phyloP scores from a whole-genome alignment of 495 filamentous ascomycete species.

The Mytilinidion resinicola region DNA sequence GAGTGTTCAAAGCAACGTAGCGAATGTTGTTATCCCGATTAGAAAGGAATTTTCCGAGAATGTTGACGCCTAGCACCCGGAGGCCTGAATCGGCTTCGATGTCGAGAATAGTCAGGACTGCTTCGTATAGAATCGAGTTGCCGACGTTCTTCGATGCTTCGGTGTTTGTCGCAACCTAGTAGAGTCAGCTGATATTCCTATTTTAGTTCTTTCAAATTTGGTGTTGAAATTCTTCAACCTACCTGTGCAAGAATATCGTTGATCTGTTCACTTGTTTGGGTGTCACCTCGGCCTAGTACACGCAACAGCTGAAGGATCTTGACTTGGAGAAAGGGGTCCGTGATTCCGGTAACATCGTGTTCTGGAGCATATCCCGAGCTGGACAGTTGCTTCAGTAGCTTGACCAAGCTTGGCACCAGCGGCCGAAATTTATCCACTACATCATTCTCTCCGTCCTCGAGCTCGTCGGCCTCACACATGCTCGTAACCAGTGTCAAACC shows the following conservation, averaged over 20 bases:
- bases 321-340: slow-evolving; percentile 97
- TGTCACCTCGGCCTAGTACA: slow-evolving; percentile 79
- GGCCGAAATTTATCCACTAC: slow-evolving; percentile 86
- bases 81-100: slow-evolving; percentile 95
- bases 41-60: slow-evolving; percentile 92
- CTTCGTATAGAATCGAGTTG: slow-evolving; percentile 96
- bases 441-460: slow-evolving; percentile 75
- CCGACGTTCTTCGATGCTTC: slow-evolving; percentile 98
- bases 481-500: slow-evolving; percentile 87
- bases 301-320: slow-evolving; percentile 85
- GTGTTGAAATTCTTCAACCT: background rate
- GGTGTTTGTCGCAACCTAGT: slow-evolving; percentile 84
- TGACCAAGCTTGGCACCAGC: slow-evolving; percentile 70
- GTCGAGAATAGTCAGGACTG: slow-evolving; percentile 93
- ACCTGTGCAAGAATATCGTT: slow-evolving; percentile 93
- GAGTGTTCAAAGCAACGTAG: slow-evolving; percentile 92
- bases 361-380: slow-evolving; percentile 96
- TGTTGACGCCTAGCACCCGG: slow-evolving; percentile 92
- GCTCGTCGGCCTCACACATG: slow-evolving; percentile 89
- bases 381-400: slow-evolving; percentile 81
- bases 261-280: slow-evolving; percentile 88
- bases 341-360: slow-evolving; percentile 95
- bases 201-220: background rate
- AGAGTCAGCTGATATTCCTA: background rate
- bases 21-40: slow-evolving; percentile 99